These are phyloP conservation scores for Aspergillus wentii DNA, from an alignment of 495 filamentous ascomycete genomes.

Conservation along the genomic window DNA sequence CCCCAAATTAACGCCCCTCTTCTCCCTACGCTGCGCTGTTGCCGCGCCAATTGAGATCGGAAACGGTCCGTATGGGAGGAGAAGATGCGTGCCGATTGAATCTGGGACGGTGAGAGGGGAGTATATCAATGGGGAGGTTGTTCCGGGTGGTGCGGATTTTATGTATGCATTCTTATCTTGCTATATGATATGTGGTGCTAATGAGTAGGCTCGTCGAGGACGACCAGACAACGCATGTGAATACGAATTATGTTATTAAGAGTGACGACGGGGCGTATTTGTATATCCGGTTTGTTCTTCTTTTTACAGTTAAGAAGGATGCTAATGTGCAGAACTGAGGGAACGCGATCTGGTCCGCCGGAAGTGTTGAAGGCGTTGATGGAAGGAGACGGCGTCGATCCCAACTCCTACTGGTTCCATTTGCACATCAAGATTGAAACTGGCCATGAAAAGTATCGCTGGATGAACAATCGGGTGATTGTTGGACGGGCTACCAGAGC, in stretches of 20 bases:
- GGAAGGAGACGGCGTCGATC: slow-evolving; percentile 24
- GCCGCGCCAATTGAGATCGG: slow-evolving; percentile 26
- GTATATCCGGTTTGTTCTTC: slow-evolving; percentile 19
- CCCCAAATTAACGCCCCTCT: slow-evolving; percentile 23
- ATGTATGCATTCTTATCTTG: slow-evolving; percentile 11
- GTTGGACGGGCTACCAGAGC: slow-evolving; percentile 23
- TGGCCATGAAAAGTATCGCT: slow-evolving; percentile 25
- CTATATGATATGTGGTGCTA: background rate
- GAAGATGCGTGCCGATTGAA: slow-evolving; percentile 25
- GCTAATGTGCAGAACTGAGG: slow-evolving; percentile 16
- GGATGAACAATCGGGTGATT: slow-evolving; percentile 31
- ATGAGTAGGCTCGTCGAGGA: slow-evolving; percentile 21
- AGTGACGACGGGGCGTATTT: slow-evolving; percentile 24
- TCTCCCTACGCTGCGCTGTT: slow-evolving; percentile 24
- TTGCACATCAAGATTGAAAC: slow-evolving; percentile 26
- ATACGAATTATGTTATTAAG: slow-evolving; percentile 26
- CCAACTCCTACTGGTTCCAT: slow-evolving; percentile 27
- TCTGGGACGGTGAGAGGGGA: slow-evolving; percentile 19
- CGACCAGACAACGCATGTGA: slow-evolving; percentile 24
- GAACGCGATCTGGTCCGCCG: slow-evolving; percentile 22
- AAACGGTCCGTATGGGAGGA: slow-evolving; percentile 22
- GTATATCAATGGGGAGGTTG: slow-evolving; percentile 20
- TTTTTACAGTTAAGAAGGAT: background rate
- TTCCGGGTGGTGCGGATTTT: slow-evolving; percentile 26
- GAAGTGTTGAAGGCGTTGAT: slow-evolving; percentile 24